These are phyloP conservation scores for Decorospora gaudefroyi DNA, from an alignment of 2,329 filamentous ascomycete genomes.

Conservation along the genomic window DNA sequence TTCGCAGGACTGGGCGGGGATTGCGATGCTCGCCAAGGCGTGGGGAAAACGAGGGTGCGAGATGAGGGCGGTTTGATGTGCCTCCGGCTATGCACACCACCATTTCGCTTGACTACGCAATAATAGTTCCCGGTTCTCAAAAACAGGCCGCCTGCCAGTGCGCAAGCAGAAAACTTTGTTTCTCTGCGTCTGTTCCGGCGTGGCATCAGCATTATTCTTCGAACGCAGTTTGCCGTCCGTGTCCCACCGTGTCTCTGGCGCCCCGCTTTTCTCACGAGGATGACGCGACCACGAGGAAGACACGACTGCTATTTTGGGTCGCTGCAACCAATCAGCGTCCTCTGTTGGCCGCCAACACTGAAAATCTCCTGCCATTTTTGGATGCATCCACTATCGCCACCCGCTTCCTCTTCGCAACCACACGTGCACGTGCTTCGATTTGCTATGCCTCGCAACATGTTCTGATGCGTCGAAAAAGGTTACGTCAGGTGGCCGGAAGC, in stretches of 20 bases:
- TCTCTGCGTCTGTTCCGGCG: constrained; percentile 3
- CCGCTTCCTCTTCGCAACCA: neutral
- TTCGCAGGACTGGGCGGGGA: neutral
- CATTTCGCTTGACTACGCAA: constrained; percentile 18
- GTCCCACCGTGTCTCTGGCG: constrained; percentile 24
- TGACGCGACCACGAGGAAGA: constrained; percentile 22
- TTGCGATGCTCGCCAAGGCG: constrained; percentile 22
- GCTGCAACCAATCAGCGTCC: constrained; percentile 17
- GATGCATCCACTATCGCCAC: constrained; percentile 11
- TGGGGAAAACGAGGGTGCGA: constrained; percentile 29
- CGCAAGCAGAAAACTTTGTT: neutral
- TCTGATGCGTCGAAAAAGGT: too few species aligned
- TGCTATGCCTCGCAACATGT: neutral
- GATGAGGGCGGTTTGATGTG: constrained; percentile 34
- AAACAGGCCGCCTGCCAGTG: neutral
- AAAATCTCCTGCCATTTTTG: constrained; percentile 23
- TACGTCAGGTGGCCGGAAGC: too few species aligned
- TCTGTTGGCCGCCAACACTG: constrained; percentile 3
- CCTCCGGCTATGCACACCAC: constrained; percentile 16
- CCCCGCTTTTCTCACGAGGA: constrained; percentile 26
- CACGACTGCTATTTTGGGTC: constrained; percentile 27
- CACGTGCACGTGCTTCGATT: neutral
- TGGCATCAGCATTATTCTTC: constrained; percentile 1
- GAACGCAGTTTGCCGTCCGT: constrained; percentile 16
- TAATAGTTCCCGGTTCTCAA: neutral